Evolutionary conservation across 169 alveolate genomes (phyloP).

Genomic region (Hepatocystis sp.): DNA sequence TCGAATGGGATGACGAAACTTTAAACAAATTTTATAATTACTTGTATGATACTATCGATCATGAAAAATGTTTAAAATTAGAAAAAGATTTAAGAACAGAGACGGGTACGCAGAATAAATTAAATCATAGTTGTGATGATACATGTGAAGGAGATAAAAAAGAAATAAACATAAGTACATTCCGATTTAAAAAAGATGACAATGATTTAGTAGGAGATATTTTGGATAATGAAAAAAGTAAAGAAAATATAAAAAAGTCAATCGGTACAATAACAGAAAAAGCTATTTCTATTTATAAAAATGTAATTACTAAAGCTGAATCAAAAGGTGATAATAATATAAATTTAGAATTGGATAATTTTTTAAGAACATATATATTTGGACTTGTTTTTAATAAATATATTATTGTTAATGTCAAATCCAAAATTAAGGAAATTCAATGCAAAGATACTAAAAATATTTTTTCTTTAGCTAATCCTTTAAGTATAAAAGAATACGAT

Average conservation of each 20-base stretch:
- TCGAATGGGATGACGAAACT: conserved; percentile 59
- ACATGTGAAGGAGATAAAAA: conserved; percentile 11
- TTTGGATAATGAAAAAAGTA: conserved; percentile 59
- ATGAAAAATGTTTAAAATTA: conserved; percentile 41
- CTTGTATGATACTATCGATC: conserved; percentile 29
- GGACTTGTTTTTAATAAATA: conserved; percentile 37
- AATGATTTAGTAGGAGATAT: conserved; percentile 74
- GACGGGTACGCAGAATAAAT: conserved; percentile 42
- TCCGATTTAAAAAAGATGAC: conserved; percentile 69
- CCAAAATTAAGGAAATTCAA: conserved; percentile 46
- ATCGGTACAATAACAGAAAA: conserved; percentile 35
- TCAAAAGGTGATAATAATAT: conserved; percentile 27
- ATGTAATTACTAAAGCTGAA: conserved; percentile 49
- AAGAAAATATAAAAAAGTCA: conserved; percentile 48
- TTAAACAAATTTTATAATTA: conserved; percentile 45
- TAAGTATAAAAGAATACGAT: conserved; percentile 51
- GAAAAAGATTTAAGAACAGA: conserved; percentile 68
- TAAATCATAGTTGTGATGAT: not conserved
- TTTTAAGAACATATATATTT: conserved; percentile 70
- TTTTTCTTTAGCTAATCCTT: conserved; percentile 66
- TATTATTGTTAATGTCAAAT: conserved; percentile 24
- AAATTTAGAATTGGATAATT: conserved; percentile 51
- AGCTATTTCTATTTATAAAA: conserved; percentile 45
- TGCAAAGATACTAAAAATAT: conserved; percentile 63
- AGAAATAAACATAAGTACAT: conserved; percentile 37